A percentile compares a stretch with the other conserved stretches of the same genome.
Evolutionary conservation across 140 eudicot species (phyloP).

Genomic region (Flaveria floridana): DNA sequence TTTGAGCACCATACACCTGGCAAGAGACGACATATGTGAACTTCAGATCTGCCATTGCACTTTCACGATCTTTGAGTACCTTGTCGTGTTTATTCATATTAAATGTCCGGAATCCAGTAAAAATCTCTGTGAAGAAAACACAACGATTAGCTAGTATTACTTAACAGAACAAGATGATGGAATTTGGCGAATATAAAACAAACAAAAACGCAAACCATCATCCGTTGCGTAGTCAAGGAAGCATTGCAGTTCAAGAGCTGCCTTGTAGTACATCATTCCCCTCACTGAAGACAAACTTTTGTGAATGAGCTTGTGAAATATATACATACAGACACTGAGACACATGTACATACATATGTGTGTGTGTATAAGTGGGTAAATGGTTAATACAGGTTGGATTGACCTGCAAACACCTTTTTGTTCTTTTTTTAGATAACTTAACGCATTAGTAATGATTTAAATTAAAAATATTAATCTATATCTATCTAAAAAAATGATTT

Average conservation of each 20-base stretch:
- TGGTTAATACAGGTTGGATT: neutral
- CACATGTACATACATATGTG: neutral
- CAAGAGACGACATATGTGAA: constrained; percentile 98
- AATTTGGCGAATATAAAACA: neutral
- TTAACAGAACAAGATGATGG: constrained; percentile 15
- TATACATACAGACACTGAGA: neutral
- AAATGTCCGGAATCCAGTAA: constrained; percentile 73
- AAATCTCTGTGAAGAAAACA: constrained; percentile 62
- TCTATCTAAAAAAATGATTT: neutral
- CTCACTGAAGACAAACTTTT: constrained; percentile 54
- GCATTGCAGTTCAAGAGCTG: constrained; percentile 90
- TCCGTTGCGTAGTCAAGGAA: constrained; percentile 85
- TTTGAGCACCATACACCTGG: constrained; percentile 93
- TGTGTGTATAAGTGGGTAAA: constrained; percentile 6
- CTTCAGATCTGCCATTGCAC: constrained; percentile 94
- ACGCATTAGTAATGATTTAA: neutral
- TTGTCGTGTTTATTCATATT: constrained; percentile 44
- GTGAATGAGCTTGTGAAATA: constrained; percentile 27
- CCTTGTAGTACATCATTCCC: constrained; percentile 98
- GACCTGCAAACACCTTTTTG: constrained; percentile 13
- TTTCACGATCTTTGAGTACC: constrained; percentile 56
- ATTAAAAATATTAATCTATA: neutral
- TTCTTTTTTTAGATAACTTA: neutral
- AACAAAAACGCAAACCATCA: constrained; percentile 50
- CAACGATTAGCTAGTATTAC: constrained; percentile 16